Evolutionary conservation across 208 protist species (phyloP).

Genomic region (Crithidia acanthocephali): DNA sequence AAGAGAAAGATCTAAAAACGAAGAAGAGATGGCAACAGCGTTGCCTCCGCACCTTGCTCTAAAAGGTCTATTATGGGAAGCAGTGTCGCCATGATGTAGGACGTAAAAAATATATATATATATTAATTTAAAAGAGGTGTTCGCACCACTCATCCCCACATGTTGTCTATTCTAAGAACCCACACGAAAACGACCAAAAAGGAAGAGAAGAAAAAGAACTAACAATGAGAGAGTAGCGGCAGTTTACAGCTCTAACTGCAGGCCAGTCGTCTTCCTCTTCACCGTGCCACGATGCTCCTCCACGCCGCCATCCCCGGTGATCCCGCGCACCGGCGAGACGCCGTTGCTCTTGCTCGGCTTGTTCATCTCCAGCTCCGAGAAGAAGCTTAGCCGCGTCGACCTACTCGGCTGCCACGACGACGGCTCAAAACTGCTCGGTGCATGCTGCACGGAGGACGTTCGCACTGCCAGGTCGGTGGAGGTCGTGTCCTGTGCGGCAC

Average conservation of each 20-base stretch:
- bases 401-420: constrained; percentile 15
- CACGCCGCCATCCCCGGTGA: neutral
- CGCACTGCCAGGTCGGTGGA: neutral
- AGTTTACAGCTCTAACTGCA: constrained; percentile 27
- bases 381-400: constrained; percentile 19
- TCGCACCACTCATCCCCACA: too few relatives aligned
- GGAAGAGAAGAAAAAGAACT: constrained; percentile 11
- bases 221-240: neutral
- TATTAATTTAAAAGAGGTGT: too few relatives aligned
- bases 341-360: constrained; percentile 11
- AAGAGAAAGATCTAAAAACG: neutral
- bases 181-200: neutral
- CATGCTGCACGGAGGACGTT: neutral
- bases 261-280: constrained; percentile 18
- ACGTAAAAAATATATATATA: too few relatives aligned
- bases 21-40: neutral
- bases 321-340: neutral
- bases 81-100: too few relatives aligned
- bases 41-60: neutral
- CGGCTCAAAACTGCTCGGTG: neutral
- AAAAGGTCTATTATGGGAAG: too few relatives aligned
- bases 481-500: constrained; percentile 3
- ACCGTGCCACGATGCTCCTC: constrained; percentile 8
- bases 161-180: constrained; percentile 1
- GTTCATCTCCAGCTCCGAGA: constrained; percentile 15